phyloP scores from a whole-genome alignment of 257 asterid genomes.

The Eustoma russellianum region DNA sequence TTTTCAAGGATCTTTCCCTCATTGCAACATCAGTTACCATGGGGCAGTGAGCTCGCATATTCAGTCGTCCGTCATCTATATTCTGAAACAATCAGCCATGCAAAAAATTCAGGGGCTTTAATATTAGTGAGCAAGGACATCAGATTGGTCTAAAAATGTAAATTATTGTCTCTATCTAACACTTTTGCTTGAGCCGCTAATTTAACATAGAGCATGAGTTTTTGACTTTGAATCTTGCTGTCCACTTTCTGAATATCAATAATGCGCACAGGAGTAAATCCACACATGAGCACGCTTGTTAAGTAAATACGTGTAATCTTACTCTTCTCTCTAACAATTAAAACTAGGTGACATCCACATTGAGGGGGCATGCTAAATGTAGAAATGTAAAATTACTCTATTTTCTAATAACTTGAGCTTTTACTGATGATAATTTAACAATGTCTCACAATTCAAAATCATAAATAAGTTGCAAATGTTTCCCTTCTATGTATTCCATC shows the following conservation, averaged over 20 bases:
- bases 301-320: too few relatives aligned
- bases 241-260: too few relatives aligned
- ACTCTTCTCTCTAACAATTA: too few relatives aligned
- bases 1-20: constrained; percentile 73
- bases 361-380: too few relatives aligned
- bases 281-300: too few relatives aligned
- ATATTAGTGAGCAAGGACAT: background rate
- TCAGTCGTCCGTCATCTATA: constrained; percentile 83
- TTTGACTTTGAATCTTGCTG: too few relatives aligned
- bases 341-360: too few relatives aligned
- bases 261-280: too few relatives aligned
- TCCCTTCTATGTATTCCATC: too few relatives aligned
- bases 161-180: background rate
- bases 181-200: background rate
- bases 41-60: constrained; percentile 86
- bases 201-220: background rate
- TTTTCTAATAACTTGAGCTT: background rate
- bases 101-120: background rate
- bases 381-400: too few relatives aligned
- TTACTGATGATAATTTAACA: background rate
- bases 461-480: background rate
- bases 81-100: constrained; percentile 30
- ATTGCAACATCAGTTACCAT: constrained; percentile 87
- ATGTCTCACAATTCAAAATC: background rate
- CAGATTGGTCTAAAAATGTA: background rate